These are phyloP conservation scores for Rhododendron molle DNA, from an alignment of 148 eudicot genomes.

Conservation along the genomic window DNA sequence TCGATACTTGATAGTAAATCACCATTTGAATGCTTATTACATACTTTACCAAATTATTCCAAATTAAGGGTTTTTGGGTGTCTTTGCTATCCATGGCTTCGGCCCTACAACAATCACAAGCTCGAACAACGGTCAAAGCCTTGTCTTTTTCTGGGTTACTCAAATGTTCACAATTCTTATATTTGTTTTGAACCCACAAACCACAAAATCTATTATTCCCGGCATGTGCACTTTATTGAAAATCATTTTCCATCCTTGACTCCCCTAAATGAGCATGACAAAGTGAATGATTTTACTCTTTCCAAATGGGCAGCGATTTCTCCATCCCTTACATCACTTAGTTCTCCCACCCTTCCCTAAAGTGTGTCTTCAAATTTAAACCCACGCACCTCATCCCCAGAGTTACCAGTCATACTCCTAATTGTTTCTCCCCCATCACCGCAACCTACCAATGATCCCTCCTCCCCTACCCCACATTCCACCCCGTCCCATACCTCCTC, in stretches of 20 bases:
- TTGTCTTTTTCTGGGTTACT: too few relatives aligned
- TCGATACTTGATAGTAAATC: too few relatives aligned
- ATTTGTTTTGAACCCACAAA: too few relatives aligned
- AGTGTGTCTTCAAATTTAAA: not conserved
- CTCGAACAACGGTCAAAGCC: too few relatives aligned
- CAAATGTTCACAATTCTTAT: too few relatives aligned
- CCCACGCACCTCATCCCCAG: not conserved
- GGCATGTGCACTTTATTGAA: too few relatives aligned
- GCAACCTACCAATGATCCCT: not conserved
- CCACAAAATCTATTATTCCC: too few relatives aligned
- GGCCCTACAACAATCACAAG: too few relatives aligned
- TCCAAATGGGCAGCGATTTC: not conserved
- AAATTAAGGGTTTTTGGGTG: too few relatives aligned
- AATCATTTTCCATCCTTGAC: not conserved
- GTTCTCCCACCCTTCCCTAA: not conserved
- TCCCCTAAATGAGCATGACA: not conserved
- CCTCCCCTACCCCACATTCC: not conserved
- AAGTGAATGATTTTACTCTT: not conserved
- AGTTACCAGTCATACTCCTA: not conserved
- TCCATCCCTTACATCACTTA: not conserved
- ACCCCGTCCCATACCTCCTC: not conserved
- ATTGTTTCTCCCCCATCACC: not conserved
- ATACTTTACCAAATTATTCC: too few relatives aligned
- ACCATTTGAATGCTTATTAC: too few relatives aligned
- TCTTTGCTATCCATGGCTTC: too few relatives aligned